phyloP scores from a whole-genome alignment of 2,329 filamentous ascomycete genomes.

The Diaporthe sp. region DNA sequence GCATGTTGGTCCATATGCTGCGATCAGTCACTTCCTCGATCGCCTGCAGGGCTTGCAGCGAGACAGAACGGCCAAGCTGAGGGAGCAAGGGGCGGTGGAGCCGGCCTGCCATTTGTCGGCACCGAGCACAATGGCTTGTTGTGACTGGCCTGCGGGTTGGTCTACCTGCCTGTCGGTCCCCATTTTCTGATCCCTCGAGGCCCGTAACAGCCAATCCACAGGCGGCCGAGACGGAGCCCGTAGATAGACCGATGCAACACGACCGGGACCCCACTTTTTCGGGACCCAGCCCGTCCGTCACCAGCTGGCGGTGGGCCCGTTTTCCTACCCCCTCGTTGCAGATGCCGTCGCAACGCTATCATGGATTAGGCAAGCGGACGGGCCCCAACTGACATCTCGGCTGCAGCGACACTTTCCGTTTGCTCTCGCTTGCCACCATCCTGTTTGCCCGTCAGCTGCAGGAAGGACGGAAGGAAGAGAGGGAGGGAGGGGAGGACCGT shows the following conservation, averaged over 20 bases:
- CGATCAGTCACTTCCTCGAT: conserved; percentile 31
- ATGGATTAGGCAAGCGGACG: conserved; percentile 18
- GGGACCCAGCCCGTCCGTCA: conserved; percentile 21
- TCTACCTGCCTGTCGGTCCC: conserved; percentile 19
- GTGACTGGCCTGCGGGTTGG: conserved; percentile 8
- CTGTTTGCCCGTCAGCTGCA: conserved; percentile 22
- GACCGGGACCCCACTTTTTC: conserved; percentile 26
- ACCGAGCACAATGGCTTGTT: conserved; percentile 23
- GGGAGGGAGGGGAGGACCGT: conserved; percentile 11
- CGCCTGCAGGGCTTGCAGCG: conserved; percentile 25
- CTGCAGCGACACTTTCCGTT: background rate
- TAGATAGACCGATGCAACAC: conserved; percentile 30
- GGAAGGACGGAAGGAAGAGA: background rate
- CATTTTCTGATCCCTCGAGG: conserved; percentile 19
- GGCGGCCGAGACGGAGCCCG: conserved; percentile 32
- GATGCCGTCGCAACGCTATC: conserved; percentile 29
- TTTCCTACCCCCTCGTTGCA: conserved; percentile 14
- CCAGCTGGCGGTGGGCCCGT: conserved; percentile 18
- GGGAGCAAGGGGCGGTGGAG: conserved; percentile 28
- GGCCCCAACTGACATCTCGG: conserved; percentile 21
- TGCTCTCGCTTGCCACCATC: conserved; percentile 5
- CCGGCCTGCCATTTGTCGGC: conserved; percentile 20
- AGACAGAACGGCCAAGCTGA: conserved; percentile 22
- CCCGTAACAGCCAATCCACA: conserved; percentile 27
- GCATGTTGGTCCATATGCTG: conserved; percentile 16